phyloP scores from a whole-genome alignment of 129 eudicot genomes.

The Smallanthus sonchifolius region DNA sequence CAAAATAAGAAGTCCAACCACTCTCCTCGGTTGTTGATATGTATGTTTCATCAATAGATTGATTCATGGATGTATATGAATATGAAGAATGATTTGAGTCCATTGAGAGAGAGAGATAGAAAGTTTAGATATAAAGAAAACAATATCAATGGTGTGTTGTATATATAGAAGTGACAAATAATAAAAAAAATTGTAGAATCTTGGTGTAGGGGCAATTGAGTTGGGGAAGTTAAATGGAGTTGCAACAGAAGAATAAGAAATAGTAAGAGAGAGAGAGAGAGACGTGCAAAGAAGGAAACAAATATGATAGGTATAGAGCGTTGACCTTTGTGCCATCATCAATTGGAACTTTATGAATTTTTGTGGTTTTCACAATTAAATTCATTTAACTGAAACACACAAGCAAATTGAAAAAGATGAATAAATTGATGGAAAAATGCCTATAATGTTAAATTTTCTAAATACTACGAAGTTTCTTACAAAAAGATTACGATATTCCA shows the following conservation, averaged over 20 bases:
- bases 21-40: constrained; percentile 48
- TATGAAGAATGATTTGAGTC: constrained; percentile 23
- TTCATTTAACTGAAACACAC: neutral
- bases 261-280: constrained; percentile 22
- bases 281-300: constrained; percentile 41
- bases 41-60: constrained; percentile 14
- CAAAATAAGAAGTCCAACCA: constrained; percentile 79
- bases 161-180: constrained; percentile 25
- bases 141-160: constrained; percentile 13
- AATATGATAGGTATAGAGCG: constrained; percentile 20
- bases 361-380: neutral
- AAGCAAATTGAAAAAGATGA: neutral
- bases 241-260: constrained; percentile 30
- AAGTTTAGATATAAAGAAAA: constrained; percentile 17
- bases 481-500: too few species aligned
- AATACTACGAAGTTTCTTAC: too few species aligned
- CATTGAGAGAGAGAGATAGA: constrained; percentile 23
- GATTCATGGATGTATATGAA: constrained; percentile 27
- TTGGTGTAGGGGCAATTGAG: constrained; percentile 48
- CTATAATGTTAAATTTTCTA: too few species aligned
- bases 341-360: constrained; percentile 21
- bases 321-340: constrained; percentile 43
- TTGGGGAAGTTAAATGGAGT: constrained; percentile 44
- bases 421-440: neutral
- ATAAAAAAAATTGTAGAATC: constrained; percentile 34